phyloP scores from a whole-genome alignment of 2,329 filamentous ascomycete species.

The Tympanopsis confertula region DNA sequence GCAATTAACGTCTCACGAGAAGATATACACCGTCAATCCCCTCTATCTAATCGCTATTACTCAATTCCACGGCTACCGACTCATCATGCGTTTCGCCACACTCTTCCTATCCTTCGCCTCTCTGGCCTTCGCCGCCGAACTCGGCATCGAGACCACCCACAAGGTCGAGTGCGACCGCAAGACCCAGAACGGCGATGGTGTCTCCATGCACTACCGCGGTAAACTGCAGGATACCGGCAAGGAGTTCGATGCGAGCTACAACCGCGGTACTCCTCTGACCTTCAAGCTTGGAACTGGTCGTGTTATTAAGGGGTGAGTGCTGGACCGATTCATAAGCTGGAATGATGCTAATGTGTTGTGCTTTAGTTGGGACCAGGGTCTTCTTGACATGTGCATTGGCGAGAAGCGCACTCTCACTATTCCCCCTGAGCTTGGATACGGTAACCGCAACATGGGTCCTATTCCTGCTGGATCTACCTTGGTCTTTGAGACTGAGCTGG shows the following conservation, averaged over 20 bases:
- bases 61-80: too few relatives aligned
- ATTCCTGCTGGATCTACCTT: conserved; percentile 46
- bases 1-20: too few relatives aligned
- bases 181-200: conserved; percentile 37
- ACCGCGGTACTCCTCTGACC: conserved; percentile 37
- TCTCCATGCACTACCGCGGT: conserved; percentile 51
- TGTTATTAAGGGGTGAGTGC: conserved; percentile 44
- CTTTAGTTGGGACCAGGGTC: conserved; percentile 45
- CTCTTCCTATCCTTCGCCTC: neutral
- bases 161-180: conserved; percentile 41
- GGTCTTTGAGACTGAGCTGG: conserved; percentile 51
- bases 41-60: too few relatives aligned
- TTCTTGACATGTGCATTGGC: conserved; percentile 53
- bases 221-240: conserved; percentile 40
- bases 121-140: conserved; percentile 23
- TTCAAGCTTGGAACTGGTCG: conserved; percentile 44
- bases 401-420: conserved; percentile 50
- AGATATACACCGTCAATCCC: too few relatives aligned
- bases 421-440: conserved; percentile 46
- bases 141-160: conserved; percentile 43
- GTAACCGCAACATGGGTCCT: conserved; percentile 36
- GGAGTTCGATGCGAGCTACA: conserved; percentile 48
- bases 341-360: neutral
- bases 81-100: neutral
- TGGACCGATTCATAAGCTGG: conserved; percentile 1